These are phyloP conservation scores for Yamadazyma takamatsuzukensis DNA, from an alignment of 805 yeast species.

Conservation along the genomic window DNA sequence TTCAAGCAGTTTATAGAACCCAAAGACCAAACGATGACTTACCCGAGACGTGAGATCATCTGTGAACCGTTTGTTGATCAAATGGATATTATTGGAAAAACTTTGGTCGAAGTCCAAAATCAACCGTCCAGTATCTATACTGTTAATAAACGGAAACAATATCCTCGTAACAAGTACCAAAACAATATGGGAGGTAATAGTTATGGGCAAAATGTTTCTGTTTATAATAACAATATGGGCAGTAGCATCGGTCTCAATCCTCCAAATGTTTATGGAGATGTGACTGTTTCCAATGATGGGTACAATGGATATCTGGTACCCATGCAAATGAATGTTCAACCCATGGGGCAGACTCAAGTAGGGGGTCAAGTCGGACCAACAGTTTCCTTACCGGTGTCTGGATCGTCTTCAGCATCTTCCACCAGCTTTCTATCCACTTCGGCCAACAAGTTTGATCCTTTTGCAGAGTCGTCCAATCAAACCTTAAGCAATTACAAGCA, in stretches of 20 bases:
- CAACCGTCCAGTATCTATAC: constrained; percentile 21
- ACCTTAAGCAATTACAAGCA: constrained; percentile 4
- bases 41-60: constrained; percentile 23
- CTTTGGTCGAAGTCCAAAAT: constrained; percentile 28
- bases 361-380: no score
- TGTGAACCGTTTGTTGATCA: constrained; percentile 33
- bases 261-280: neutral
- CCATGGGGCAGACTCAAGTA: no score
- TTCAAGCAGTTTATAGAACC: no score
- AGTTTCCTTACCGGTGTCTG: no score
- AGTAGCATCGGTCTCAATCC: neutral
- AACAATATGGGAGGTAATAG: neutral
- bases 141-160: constrained; percentile 4
- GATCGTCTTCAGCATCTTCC: neutral
- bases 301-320: no score
- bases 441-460: neutral
- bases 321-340: no score
- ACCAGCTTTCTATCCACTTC: neutral
- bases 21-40: constrained; percentile 1
- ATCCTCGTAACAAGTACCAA: neutral
- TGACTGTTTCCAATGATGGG: neutral
- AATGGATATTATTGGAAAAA: constrained; percentile 28
- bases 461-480: no score
- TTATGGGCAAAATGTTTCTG: no score
- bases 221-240: neutral